Conservation (phyloP, 371 early-diverging fungal genomes). For the Smittium culicis region DNA sequence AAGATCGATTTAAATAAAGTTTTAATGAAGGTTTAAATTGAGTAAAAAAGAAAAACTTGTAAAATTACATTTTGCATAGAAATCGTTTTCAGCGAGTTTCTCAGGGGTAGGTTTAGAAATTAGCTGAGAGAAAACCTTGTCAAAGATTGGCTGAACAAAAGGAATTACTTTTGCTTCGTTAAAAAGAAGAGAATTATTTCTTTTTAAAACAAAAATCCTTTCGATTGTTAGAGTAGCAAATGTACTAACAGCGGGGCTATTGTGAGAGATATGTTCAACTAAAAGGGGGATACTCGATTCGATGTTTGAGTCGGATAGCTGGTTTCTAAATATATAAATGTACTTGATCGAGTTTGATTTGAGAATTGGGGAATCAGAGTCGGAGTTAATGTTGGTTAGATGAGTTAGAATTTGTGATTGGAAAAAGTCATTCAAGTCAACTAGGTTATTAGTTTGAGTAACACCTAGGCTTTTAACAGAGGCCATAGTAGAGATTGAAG, state of each 20-base stretch:
- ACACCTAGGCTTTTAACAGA: constrained; percentile 49
- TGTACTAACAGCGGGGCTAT: constrained; percentile 73
- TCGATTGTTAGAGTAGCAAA: constrained; percentile 88
- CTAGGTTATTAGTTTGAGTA: constrained; percentile 55
- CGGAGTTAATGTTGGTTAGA: constrained; percentile 55
- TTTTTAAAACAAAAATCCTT: constrained; percentile 70
- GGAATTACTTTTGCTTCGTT: constrained; percentile 56
- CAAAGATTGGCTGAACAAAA: constrained; percentile 49
- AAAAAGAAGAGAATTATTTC: constrained; percentile 38
- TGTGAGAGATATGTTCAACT: constrained; percentile 60
- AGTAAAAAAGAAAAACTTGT: too few relatives aligned
- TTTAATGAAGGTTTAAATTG: too few relatives aligned
- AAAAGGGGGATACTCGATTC: constrained; percentile 61
- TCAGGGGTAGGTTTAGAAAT: constrained; percentile 37
- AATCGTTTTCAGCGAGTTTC: constrained; percentile 91
- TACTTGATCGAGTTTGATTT: constrained; percentile 90
- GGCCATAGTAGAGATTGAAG: constrained; percentile 45
- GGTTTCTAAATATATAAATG: constrained; percentile 78
- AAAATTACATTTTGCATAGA: constrained; percentile 59
- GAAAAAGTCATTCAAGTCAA: constrained; percentile 74
- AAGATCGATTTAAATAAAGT: neutral
- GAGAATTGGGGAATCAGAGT: constrained; percentile 65
- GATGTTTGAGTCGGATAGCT: constrained; percentile 68
- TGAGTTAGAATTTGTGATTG: constrained; percentile 56
- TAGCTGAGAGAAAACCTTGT: constrained; percentile 53